phyloP scores from a whole-genome alignment of 352 stramenopile species.

The Phytophthora ohioensis region DNA sequence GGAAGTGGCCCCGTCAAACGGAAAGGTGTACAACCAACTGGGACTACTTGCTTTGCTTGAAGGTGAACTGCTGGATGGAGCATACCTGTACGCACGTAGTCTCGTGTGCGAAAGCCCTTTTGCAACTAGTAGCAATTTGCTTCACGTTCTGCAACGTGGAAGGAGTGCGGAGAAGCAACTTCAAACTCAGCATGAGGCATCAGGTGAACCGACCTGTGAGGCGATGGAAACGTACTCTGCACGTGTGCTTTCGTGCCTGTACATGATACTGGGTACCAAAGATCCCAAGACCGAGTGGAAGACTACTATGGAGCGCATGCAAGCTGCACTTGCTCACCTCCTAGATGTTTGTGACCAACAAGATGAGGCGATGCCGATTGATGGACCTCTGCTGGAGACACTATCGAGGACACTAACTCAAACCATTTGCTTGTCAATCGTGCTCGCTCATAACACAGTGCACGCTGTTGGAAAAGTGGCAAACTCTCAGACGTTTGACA shows the following conservation, averaged over 20 bases:
- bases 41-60: slow-evolving; percentile 53
- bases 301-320: slow-evolving; percentile 15
- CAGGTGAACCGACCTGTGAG: slow-evolving; percentile 10
- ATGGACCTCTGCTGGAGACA: slow-evolving; percentile 16
- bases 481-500: slow-evolving; percentile 1
- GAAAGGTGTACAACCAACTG: slow-evolving; percentile 73
- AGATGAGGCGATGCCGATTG: slow-evolving; percentile 16
- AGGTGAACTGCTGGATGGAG: slow-evolving; percentile 40
- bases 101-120: slow-evolving; percentile 55
- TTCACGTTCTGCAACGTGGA: slow-evolving; percentile 41
- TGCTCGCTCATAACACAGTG: slow-evolving; percentile 39
- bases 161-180: slow-evolving; percentile 20
- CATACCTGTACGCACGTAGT: slow-evolving; percentile 60
- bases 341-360: slow-evolving; percentile 31
- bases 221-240: slow-evolving; percentile 24
- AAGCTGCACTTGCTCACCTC: slow-evolving; percentile 23
- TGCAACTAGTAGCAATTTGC: slow-evolving; percentile 46
- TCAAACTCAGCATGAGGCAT: slow-evolving; percentile 11
- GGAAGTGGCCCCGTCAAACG: slow-evolving; percentile 48
- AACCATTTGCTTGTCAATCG: slow-evolving; percentile 42
- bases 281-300: slow-evolving; percentile 14
- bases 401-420: slow-evolving; percentile 36
- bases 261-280: slow-evolving; percentile 23
- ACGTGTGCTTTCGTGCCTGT: slow-evolving; percentile 26
- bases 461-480: slow-evolving; percentile 6